These are phyloP conservation scores for Penicillium sclerotiorum DNA, from an alignment of 2,329 filamentous ascomycete genomes.

Conservation along the genomic window DNA sequence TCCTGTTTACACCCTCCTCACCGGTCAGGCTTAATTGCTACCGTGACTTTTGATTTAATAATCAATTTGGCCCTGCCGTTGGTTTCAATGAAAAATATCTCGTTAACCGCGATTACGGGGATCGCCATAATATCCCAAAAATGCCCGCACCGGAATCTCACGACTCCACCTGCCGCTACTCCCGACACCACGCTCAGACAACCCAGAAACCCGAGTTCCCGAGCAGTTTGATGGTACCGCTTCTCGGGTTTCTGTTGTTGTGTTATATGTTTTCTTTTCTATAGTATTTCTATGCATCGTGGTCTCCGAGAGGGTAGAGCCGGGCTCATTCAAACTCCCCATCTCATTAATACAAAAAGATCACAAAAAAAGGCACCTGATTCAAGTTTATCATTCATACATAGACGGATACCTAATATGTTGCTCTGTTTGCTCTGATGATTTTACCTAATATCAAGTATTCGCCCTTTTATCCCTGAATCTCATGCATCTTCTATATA, in stretches of 20 bases:
- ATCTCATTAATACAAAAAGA: neutral
- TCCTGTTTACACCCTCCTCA: constrained; percentile 81
- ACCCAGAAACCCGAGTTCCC: constrained; percentile 1
- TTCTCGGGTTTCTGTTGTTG: neutral
- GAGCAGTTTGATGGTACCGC: neutral
- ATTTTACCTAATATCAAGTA: neutral
- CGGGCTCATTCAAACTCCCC: constrained; percentile 8
- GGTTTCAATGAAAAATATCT: constrained; percentile 12
- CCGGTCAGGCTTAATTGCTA: constrained; percentile 55
- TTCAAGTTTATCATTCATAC: neutral
- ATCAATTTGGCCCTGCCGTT: neutral
- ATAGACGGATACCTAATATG: constrained; percentile 22
- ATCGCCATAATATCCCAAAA: constrained; percentile 11
- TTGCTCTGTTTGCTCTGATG: neutral
- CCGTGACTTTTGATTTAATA: neutral
- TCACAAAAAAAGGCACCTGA: too few relatives aligned
- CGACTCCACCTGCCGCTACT: constrained; percentile 8
- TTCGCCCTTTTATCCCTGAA: neutral
- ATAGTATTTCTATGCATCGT: neutral
- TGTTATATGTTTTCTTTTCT: constrained; percentile 2
- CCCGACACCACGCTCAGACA: constrained; percentile 1
- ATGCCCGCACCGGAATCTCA: constrained; percentile 6
- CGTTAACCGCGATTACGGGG: constrained; percentile 11
- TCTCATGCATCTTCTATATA: neutral
- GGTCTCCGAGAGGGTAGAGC: constrained; percentile 14